A percentile compares a stretch with the other conserved stretches of the same genome.
These are phyloP conservation scores for Candida rishiriensis DNA, from an alignment of 805 yeast genomes.

Conservation along the genomic window DNA sequence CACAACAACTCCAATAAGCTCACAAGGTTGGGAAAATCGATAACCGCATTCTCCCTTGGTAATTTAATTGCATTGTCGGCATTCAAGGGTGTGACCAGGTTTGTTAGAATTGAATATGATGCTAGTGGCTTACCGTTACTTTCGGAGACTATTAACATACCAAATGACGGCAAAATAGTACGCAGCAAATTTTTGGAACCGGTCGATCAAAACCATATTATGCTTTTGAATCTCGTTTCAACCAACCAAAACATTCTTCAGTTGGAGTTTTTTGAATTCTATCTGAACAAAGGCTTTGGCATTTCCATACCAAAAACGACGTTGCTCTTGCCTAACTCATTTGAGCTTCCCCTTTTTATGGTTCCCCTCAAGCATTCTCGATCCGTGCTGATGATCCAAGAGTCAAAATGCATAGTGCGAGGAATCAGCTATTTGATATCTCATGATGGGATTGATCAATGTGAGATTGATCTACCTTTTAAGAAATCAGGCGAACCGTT, in stretches of 20 bases:
- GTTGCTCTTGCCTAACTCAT: constrained; percentile 19
- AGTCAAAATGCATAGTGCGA: constrained; percentile 16
- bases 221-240: constrained; percentile 19
- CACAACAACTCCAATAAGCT: constrained; percentile 1
- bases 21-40: constrained; percentile 12
- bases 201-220: constrained; percentile 13
- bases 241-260: constrained; percentile 20
- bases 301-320: constrained; percentile 17
- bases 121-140: constrained; percentile 14
- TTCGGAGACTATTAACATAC: constrained; percentile 18
- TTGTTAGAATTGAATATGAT: constrained; percentile 16
- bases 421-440: constrained; percentile 24
- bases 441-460: constrained; percentile 25
- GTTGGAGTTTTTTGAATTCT: constrained; percentile 22
- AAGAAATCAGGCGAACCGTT: constrained; percentile 2
- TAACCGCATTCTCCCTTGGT: constrained; percentile 14
- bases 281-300: constrained; percentile 9
- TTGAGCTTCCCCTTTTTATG: constrained; percentile 26
- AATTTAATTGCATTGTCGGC: constrained; percentile 23
- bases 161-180: constrained; percentile 21
- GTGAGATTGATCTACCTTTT: constrained; percentile 11
- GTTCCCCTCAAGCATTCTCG: constrained; percentile 22
- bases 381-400: constrained; percentile 25
- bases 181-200: constrained; percentile 22
- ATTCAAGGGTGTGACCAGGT: constrained; percentile 17